phyloP scores from a whole-genome alignment of 108 stramenopile genomes.

The Epithemia pelagica region DNA sequence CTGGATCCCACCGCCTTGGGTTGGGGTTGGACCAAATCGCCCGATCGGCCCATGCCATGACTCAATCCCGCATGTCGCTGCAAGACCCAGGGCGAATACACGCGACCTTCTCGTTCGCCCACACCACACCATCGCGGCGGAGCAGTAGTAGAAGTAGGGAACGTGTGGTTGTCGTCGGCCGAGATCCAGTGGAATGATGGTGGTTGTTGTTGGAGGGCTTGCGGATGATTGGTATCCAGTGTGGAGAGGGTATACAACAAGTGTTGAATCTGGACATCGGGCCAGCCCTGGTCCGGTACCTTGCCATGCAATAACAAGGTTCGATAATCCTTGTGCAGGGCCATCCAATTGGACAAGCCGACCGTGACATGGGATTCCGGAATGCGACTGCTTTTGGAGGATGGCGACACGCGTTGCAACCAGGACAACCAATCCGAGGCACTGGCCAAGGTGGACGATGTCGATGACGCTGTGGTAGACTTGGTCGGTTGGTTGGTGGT shows the following conservation, averaged over 20 bases:
- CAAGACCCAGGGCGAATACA: conserved; percentile 85
- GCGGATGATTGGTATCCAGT: conserved; percentile 85
- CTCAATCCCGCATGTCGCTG: conserved; percentile 85
- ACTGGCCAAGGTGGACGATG: too few relatives aligned
- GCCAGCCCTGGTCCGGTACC: conserved; percentile 73
- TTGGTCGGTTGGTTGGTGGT: too few relatives aligned
- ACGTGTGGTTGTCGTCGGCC: not conserved
- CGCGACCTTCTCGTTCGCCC: conserved; percentile 97
- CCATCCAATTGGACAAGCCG: conserved; percentile 64
- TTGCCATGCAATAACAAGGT: conserved; percentile 67
- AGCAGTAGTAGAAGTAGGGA: conserved; percentile 2
- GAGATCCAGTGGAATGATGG: too few relatives aligned
- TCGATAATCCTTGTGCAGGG: conserved; percentile 55
- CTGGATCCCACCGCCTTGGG: conserved; percentile 99
- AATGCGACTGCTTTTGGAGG: conserved; percentile 49
- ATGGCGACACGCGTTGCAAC: conserved; percentile 26
- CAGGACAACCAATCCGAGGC: not conserved
- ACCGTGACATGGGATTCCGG: conserved; percentile 74
- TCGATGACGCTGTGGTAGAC: too few relatives aligned
- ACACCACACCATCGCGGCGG: conserved; percentile 85
- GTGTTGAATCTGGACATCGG: conserved; percentile 75
- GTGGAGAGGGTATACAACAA: conserved; percentile 64
- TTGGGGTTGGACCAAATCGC: conserved; percentile 96
- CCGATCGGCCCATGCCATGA: conserved; percentile 97
- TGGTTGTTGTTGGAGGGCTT: conserved; percentile 15